These are phyloP conservation scores for Parachlorella kessleri DNA, from an alignment of 139 green algal genomes.

Conservation along the genomic window DNA sequence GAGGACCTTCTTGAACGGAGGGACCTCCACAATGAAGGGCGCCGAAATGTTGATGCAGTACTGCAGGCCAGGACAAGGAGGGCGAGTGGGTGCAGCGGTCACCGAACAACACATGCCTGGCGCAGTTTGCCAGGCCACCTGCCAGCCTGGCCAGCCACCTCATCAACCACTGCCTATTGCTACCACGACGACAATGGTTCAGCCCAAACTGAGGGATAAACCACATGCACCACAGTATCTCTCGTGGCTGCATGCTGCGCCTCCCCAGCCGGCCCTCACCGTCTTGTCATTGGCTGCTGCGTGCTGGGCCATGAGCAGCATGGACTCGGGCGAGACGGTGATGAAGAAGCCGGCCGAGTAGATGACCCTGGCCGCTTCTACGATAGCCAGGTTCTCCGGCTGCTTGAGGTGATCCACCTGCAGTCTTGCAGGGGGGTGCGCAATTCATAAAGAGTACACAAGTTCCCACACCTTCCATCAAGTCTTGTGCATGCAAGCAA, in stretches of 20 bases:
- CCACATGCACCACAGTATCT: no score
- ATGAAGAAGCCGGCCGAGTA: constrained; percentile 99
- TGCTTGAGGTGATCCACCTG: constrained; percentile 75
- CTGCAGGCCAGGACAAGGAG: background rate
- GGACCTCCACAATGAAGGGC: constrained; percentile 95
- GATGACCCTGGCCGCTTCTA: constrained; percentile 87
- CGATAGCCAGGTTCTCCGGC: constrained; percentile 80
- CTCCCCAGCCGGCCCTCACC: constrained; percentile 24
- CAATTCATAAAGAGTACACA: no score
- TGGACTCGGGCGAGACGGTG: constrained; percentile 91
- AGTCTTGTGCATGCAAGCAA: no score
- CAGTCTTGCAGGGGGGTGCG: no score
- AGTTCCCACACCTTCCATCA: no score
- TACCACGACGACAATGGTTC: no score
- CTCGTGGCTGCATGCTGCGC: no score
- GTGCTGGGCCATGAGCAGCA: constrained; percentile 86
- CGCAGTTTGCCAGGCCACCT: no score
- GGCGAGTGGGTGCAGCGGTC: background rate
- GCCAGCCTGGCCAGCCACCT: no score
- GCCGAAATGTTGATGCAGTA: constrained; percentile 93
- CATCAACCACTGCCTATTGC: no score
- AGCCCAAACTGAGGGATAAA: no score
- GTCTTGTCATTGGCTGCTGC: constrained; percentile 86
- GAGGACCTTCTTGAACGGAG: constrained; percentile 88
- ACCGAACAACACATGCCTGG: no score